phyloP scores from a whole-genome alignment of 139 green algal genomes.

The Marvania coccoides region DNA sequence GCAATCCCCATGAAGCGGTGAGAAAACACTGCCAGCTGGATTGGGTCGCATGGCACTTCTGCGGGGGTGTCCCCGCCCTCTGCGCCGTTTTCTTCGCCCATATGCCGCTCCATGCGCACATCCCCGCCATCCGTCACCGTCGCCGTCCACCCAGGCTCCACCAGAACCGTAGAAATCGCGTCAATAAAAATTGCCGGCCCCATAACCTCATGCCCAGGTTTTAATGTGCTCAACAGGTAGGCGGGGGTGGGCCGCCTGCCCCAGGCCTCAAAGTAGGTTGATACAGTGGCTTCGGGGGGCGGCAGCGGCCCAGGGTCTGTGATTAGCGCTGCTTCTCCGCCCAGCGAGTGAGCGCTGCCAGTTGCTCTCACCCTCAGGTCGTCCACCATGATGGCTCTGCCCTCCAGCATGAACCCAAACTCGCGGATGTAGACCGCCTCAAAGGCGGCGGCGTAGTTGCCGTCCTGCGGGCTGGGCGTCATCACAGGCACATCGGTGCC shows the following conservation, averaged over 20 bases:
- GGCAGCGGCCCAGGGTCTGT: slow-evolving; percentile 39
- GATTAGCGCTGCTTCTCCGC: neutral
- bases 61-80: neutral
- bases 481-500: slow-evolving; percentile 94
- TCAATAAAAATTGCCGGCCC: slow-evolving; percentile 93
- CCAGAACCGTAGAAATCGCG: slow-evolving; percentile 80
- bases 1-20: slow-evolving; percentile 99
- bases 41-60: slow-evolving; percentile 63
- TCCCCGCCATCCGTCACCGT: slow-evolving; percentile 67
- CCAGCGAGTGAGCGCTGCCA: neutral
- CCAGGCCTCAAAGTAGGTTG: slow-evolving; percentile 49
- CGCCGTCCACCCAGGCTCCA: slow-evolving; percentile 81
- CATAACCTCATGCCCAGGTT: slow-evolving; percentile 44
- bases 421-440: slow-evolving; percentile 64
- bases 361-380: slow-evolving; percentile 68
- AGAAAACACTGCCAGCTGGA: slow-evolving; percentile 91
- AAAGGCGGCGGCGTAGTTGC: slow-evolving; percentile 26
- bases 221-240: slow-evolving; percentile 60
- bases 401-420: slow-evolving; percentile 88
- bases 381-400: slow-evolving; percentile 75
- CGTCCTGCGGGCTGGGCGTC: slow-evolving; percentile 36
- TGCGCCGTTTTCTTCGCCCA: neutral
- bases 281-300: slow-evolving; percentile 14
- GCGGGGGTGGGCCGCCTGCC: slow-evolving; percentile 69
- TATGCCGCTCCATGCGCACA: slow-evolving; percentile 52